Evolutionary conservation across 495 filamentous ascomycete species (phyloP), one percentile per base, ranked within the genome.

Genomic region (Chaetomium tenue): DNA sequence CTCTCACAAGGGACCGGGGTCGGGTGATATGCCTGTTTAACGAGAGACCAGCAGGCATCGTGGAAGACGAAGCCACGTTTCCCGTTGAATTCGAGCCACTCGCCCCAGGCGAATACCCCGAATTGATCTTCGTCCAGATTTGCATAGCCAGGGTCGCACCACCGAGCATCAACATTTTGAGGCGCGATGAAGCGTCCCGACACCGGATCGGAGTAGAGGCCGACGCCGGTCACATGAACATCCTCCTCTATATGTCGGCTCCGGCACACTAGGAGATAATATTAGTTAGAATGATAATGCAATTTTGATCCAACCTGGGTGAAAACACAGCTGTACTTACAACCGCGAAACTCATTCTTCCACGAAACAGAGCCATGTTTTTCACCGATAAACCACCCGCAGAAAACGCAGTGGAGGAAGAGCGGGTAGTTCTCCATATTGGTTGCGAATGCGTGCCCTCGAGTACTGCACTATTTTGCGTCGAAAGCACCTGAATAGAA

Each of bases 1-100:
- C 54, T 22, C n/a, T 22, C 20, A 7, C 13, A 9, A 1, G 54
- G 20, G 37, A 57, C 54, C 0, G 54, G 37, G 18, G 54, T 20
- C 0, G 54, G 54, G 23, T 57, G 37, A 18, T 15, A 42, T 16
- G 37, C 40, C 16, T 57, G 11, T 13, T 42, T n/a, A 5, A 57
- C n/a, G 3, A 57, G 54, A 42, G 33, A 25, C 54, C 54, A 57
- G 15, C 54, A 57, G 20, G n/a, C 54, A 7, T 57, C 54, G 37
- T 57, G 54, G 7, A 57, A 57, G n/a, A 57, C 11, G 33, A 57
- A 57, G 54, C 37, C 54, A 13, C 18, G 53, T 18, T 47, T 47
- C 7, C 44, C 44, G 44, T 47, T 15, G 28, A 26, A 8, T 15
- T 55, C n/a, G n/a, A n/a, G n/a, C n/a, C n/a, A n/a, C n/a, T n/a